These are phyloP conservation scores for Dionaea muscipula DNA, from an alignment of 179 eudicot species.

Conservation along the genomic window DNA sequence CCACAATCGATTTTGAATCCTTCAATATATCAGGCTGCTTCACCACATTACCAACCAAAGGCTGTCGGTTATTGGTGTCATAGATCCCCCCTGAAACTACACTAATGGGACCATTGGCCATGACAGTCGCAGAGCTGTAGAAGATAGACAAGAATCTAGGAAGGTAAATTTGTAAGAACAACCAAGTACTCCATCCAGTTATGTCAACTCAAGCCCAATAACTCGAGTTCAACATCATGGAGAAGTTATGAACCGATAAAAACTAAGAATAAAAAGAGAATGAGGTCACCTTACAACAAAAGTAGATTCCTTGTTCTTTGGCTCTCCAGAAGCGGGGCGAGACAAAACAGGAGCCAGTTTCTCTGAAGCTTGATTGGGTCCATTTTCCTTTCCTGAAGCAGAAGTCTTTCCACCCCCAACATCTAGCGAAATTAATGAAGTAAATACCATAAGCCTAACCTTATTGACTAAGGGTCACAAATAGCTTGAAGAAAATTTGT, in stretches of 20 bases:
- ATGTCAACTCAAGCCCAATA: not conserved
- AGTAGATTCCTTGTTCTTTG: constrained; percentile 23
- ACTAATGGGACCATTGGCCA: constrained; percentile 36
- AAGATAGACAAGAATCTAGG: constrained; percentile 17
- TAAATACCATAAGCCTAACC: not conserved
- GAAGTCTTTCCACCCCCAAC: constrained; percentile 35
- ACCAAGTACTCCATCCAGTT: constrained; percentile 7
- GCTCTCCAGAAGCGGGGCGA: constrained; percentile 25
- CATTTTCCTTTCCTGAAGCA: constrained; percentile 39
- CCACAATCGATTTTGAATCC: constrained; percentile 13
- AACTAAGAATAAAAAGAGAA: not conserved
- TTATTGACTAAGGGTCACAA: not conserved
- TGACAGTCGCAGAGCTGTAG: constrained; percentile 37
- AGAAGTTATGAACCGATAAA: constrained; percentile 3
- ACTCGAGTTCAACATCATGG: too few species aligned
- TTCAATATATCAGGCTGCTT: constrained; percentile 17
- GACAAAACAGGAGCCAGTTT: constrained; percentile 20
- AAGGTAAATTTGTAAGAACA: constrained; percentile 11
- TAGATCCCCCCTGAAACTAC: constrained; percentile 25
- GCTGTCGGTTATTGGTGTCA: constrained; percentile 18
- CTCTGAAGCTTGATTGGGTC: constrained; percentile 27
- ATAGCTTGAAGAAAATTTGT: not conserved
- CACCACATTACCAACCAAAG: constrained; percentile 18
- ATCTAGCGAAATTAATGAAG: constrained; percentile 24
- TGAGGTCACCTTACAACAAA: constrained; percentile 32